A percentile compares a stretch with the other conserved stretches of the same genome.
Conservation (phyloP, 2,329 filamentous ascomycete species). For the Endocalyx cinctus region DNA sequence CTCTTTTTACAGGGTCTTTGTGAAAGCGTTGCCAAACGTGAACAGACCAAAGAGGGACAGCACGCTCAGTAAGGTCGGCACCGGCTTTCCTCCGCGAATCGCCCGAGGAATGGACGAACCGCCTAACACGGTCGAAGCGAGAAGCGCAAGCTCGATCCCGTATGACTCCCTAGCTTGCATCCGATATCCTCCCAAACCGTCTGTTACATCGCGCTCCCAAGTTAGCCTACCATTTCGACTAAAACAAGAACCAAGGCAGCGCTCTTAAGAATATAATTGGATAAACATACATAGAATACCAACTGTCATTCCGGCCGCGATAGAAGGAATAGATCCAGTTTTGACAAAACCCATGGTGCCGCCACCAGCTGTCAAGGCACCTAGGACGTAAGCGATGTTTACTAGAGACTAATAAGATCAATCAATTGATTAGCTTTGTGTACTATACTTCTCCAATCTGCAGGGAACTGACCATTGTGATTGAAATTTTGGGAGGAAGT, state of each 20-base stretch:
- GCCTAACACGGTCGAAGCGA: constrained; percentile 80
- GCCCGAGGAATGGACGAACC: constrained; percentile 83
- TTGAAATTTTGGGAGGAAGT: no score
- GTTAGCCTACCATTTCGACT: no score
- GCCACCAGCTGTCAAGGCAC: constrained; percentile 76
- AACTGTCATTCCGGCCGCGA: constrained; percentile 79
- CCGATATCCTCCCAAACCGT: constrained; percentile 77
- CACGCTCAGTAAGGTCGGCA: constrained; percentile 74
- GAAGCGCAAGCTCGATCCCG: constrained; percentile 81
- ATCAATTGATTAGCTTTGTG: constrained; percentile 14
- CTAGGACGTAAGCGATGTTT: constrained; percentile 71
- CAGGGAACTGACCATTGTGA: no score
- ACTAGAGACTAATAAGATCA: constrained; percentile 31
- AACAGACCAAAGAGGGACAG: constrained; percentile 74
- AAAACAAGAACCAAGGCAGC: neutral
- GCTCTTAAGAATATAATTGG: constrained; percentile 6
- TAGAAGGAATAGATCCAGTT: constrained; percentile 80
- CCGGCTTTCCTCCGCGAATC: constrained; percentile 75
- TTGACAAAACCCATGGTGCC: constrained; percentile 82
- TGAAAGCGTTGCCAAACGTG: constrained; percentile 71
- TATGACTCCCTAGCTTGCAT: constrained; percentile 72
- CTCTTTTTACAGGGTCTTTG: no score
- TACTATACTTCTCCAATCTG: neutral
- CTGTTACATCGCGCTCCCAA: constrained; percentile 29
- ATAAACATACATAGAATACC: constrained; percentile 55